Percentiles rank a stretch among this genome's conserved stretches.
Evolutionary conservation across 768 basidiomycete genomes (phyloP).

Genomic region (Psilocybe cyanescens): DNA sequence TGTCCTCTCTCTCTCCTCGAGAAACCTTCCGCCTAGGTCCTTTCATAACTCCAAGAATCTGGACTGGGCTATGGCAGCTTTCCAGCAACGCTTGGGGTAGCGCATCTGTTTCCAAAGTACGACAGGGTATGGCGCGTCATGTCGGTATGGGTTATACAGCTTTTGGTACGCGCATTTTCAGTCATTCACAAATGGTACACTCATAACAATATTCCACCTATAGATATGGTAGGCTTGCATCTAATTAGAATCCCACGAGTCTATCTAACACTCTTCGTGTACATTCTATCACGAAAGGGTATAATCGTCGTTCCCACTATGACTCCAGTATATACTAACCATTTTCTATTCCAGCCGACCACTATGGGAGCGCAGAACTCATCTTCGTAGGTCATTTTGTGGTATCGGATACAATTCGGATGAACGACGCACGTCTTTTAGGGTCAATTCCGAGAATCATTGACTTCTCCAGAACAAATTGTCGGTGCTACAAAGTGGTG

Average conservation of each 20-base stretch:
- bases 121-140: conserved; percentile 68
- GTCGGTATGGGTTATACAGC: conserved; percentile 65
- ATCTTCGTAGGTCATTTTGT: conserved; percentile 61
- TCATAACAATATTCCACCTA: not conserved
- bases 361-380: conserved; percentile 84
- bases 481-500: conserved; percentile 90
- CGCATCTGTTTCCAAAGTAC: conserved; percentile 65
- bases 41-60: conserved; percentile 63
- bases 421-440: conserved; percentile 29
- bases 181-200: not conserved
- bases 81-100: conserved; percentile 88
- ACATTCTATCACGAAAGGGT: not conserved
- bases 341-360: conserved; percentile 62
- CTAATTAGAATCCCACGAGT: not conserved
- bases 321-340: not conserved
- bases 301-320: not conserved
- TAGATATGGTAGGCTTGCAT: conserved; percentile 42
- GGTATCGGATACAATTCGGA: not conserved
- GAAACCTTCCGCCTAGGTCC: conserved; percentile 64
- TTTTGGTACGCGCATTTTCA: conserved; percentile 46
- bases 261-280: not conserved
- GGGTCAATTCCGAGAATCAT: conserved; percentile 69
- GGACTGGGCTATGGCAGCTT: conserved; percentile 85
- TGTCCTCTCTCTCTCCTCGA: conserved; percentile 23
- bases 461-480: conserved; percentile 44